Base-by-base conservation (phyloP, 1,284 basidiomycete genomes). In the Butyriboletus regius region DNA sequence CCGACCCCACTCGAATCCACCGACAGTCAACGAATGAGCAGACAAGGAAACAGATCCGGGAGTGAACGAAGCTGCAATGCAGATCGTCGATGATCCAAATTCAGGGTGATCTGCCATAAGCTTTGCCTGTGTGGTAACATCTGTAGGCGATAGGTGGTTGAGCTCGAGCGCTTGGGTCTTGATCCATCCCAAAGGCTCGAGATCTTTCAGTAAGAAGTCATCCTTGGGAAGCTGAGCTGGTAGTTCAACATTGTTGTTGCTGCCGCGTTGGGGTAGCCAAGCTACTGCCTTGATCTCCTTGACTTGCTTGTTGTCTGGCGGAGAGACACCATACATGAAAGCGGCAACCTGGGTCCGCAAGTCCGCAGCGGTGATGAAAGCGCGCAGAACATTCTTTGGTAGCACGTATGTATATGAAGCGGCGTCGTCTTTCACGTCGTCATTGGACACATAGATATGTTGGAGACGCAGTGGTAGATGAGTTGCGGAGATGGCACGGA, bases 381-480 rank as follows among this genome's bases (percentile, higher is more conserved):
- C 89, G 51, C 91, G 88, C 41, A 99, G 76, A 50, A 98, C 81
- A 71, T 99, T 99, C 81, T 98, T 98, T 17, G 96, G 94, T 54
- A 98, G 77, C 46, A 99, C 92, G 64, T 92, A 98, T 17, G 96
- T 98, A 68, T 81, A 90, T 7, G 89, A 89, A 14, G 88, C 85
- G 2, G 91, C 90, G 63, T 98, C 96, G 64, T 99, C 96, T 69
- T 94, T 94, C 63, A 98, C 93, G 65, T 98, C 94, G 64, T 98
- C 95, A 66, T 98, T 98, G 41, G 93, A 96, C 35, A 99, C 96
- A 68, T 97, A 98, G 68, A 98, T 94, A 67, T 98, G 93, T 69
- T 98, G 95, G 53, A 97, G 78, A 64, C 96, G 91, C 46, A 99
- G 83, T 15, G 95, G 85, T 54, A 99, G 78, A 70, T 98, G 94